Evolutionary conservation across 2,329 filamentous ascomycete genomes (phyloP), one percentile per base, ranked within the genome.

Genomic region (Colletotrichum tamarilloi): DNA sequence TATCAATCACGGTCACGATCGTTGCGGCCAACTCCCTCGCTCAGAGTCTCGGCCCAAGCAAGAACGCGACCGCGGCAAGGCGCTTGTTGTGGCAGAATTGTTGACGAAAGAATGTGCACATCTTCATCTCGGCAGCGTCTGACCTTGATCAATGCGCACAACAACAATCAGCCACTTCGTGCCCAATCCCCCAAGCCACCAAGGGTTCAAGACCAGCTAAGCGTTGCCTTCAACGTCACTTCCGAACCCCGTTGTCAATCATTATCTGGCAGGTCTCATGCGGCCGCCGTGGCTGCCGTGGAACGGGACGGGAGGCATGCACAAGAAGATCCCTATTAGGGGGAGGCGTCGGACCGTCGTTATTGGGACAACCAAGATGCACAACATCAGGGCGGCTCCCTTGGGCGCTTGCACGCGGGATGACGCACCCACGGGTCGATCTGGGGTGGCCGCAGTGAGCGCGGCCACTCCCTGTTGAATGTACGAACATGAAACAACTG

Each of bases 101-200:
- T 57, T 72, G 72, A 67, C 68, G 70, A 67, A 73, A 65, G 32
- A 60, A 56, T 55, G 53, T 67, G 72, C 68, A 72, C 30, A 72
- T 74, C 68, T 55, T 38, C 72, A 72, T 74, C 32, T 74, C 62
- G 62, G 42, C 62, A 67, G 62, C 62, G 42, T 46, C 62, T 58
- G 72, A 46, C 38, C 38, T 52, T 22, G 66, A 73, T 73, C 70
- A 57, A 69, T 73, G 59, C 62, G 62, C 70, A 57, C 60, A 60
- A 49, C 30, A 64, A 12, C 16, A 60, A 70, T 49, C 42, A 49
- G 56, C 56, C 62, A 38, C 52, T 22, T 32, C 26, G 26, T 49
- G 26, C 26, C 32, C 46, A 49, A 63, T 38, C 66, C 58, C 46
- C 46, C 55, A 70, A 70, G 70, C 70, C 59, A 70, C 59, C 57